Evolutionary conservation across 2,329 filamentous ascomycete genomes (phyloP), one percentile per base, ranked within the genome.

Genomic region (Aspergillus fumigatiaffinis): DNA sequence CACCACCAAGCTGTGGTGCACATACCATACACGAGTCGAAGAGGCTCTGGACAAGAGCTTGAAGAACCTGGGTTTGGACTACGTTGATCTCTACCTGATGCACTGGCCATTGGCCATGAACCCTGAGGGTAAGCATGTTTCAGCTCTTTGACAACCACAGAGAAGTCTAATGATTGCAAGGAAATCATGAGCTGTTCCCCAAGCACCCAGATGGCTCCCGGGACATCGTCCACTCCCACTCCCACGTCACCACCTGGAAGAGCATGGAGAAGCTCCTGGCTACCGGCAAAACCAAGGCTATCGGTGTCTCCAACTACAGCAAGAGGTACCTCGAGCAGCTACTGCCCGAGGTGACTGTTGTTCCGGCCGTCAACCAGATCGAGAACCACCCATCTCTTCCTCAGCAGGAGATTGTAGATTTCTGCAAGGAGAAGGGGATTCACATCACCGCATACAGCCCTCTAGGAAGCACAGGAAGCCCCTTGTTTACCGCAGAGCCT

Each of bases 101-200:
- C 91, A 96, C 77, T 94, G 90, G 90, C 88, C 90, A 5, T 78
- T 91, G 49, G 85, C 71, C 51, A 87, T 92, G 85, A 93, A 92
- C 77, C 88, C 88, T 7, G 82, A 89, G 35, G 88, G 87, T 83
- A 70, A 59, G 69, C 47, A 29, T 4, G 35, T 48, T 28, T 50
- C 26, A 26, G 17, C 10, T 12, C 35, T 29, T 47, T 32, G 26
- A 38, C 3, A 29, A 47, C 48, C 32, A 46, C 23, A 50, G 12
- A 25, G 10, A 32, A 26, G 3, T 12, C 54, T 63, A 51, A 62
- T 4, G 42, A 1, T 23, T 29, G 4, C 4, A 21, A 71, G 68
- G 74, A 26, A 75, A 71, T 61, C 73, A 76, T 62, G 68, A 66
- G 52, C 59, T 74, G 60, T 91, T 93, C 76, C 91, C 90, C 64